phyloP scores from a whole-genome alignment of 805 yeast species.

The Kodamaea leandrae region DNA sequence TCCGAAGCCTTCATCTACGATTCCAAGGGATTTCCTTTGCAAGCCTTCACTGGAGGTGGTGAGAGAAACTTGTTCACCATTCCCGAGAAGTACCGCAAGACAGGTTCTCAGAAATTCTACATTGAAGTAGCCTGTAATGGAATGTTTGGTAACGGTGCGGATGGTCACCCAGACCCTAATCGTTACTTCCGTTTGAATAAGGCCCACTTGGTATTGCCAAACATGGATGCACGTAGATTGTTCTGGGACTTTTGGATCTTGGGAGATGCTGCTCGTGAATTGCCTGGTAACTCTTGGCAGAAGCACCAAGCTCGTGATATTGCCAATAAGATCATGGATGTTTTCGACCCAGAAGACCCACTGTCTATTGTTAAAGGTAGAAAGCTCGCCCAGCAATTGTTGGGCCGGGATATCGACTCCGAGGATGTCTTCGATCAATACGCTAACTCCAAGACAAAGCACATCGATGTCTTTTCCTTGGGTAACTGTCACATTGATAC shows the following conservation, averaged over 20 bases:
- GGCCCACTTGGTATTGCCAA: conserved; percentile 82
- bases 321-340: conserved; percentile 80
- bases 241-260: conserved; percentile 82
- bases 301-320: conserved; percentile 77
- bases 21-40: conserved; percentile 63
- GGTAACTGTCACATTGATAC: conserved; percentile 98
- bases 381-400: conserved; percentile 54
- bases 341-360: conserved; percentile 71
- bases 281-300: conserved; percentile 73
- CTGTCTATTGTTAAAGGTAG: conserved; percentile 61
- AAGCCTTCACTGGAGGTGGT: conserved; percentile 84
- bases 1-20: conserved; percentile 83
- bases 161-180: conserved; percentile 71
- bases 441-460: conserved; percentile 33
- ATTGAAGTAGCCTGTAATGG: conserved; percentile 92
- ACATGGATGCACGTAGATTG: conserved; percentile 73
- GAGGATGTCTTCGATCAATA: conserved; percentile 52
- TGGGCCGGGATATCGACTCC: conserved; percentile 67
- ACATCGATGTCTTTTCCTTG: conserved; percentile 70
- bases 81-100: conserved; percentile 44
- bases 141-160: conserved; percentile 74
- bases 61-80: conserved; percentile 73
- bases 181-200: conserved; percentile 62
- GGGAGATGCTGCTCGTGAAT: conserved; percentile 88
- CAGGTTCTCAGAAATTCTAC: conserved; percentile 63